Evolutionary conservation across 139 green algal species (phyloP), one percentile per base, ranked within the genome.

Genomic region (Coelastrella sp.): DNA sequence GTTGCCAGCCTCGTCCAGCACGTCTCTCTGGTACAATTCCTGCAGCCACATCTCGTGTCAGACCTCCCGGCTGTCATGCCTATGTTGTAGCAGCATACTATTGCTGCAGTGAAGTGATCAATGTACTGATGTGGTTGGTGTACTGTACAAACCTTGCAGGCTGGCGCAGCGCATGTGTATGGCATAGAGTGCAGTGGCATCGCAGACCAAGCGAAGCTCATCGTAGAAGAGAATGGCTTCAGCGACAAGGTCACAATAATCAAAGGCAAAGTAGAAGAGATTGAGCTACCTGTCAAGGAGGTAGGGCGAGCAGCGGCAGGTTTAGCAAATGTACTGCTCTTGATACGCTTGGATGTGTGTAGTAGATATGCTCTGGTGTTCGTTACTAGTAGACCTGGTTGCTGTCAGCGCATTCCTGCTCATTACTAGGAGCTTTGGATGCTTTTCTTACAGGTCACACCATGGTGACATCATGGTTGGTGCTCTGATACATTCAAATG

Each of bases 181-280:
- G 98, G 95, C 85, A 96, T 99, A 61, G 97, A 99, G 85, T 97
- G 95, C 93, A 97, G 93, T 22, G 93, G 95, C 6, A 99, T 99
- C 57, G 97, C 97, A 6, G 95, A 98, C 5, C 95, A 97, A 85
- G 97, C 97, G 0, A 88, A 91, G 84, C 81, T 96, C 68, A 99
- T 99, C 66, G 94, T 99, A 57, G 58, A 80, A 32, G 96, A 98
- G 75, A 99, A 99, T 87, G 91, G 92, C 3, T 97, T 93, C 75
- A 66, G 91, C 14, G 94, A 97, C 82, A 60, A 74, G 13, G 93
- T 99, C 23, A 98, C 96, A 16, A 97, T 99, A 83, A 93, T 99
- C 23, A 93, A 97, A 75, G 96, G 95, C 19, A 99, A 98, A 92
- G 93, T 98, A 85, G 96, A 98, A 90, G 96, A 98, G 73, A 68